phyloP scores from a whole-genome alignment of 2,329 filamentous ascomycete species.

The Colletotrichum cordylinicola region DNA sequence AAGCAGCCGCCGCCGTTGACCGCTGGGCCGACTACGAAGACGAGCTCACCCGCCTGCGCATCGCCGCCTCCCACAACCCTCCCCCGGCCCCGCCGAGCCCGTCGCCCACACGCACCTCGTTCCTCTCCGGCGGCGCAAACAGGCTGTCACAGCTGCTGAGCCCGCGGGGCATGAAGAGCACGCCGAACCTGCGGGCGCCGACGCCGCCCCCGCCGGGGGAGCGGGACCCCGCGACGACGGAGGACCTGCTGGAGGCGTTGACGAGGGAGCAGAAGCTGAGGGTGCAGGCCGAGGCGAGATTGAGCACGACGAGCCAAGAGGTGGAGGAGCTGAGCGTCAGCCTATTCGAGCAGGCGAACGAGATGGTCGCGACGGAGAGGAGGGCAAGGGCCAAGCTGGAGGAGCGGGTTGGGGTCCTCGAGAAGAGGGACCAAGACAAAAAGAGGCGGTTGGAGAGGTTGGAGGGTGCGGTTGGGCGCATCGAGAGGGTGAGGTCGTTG shows the following conservation, averaged over 20 bases:
- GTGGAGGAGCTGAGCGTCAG: constrained; percentile 79
- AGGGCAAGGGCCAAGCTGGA: constrained; percentile 74
- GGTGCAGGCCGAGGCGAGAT: constrained; percentile 70
- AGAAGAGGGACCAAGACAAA: constrained; percentile 75
- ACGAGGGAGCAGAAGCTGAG: constrained; percentile 71
- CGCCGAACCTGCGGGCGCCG: constrained; percentile 38
- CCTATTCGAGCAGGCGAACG: constrained; percentile 83
- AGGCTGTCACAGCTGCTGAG: constrained; percentile 53
- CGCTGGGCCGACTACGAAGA: constrained; percentile 83
- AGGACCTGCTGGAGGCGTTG: constrained; percentile 68
- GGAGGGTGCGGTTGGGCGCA: constrained; percentile 73
- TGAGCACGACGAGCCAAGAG: constrained; percentile 72
- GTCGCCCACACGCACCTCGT: constrained; percentile 45
- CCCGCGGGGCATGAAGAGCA: constrained; percentile 45
- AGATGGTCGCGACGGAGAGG: constrained; percentile 84
- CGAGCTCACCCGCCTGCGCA: constrained; percentile 68
- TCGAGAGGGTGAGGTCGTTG: constrained; percentile 72
- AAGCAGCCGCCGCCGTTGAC: constrained; percentile 68
- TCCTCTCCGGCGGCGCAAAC: constrained; percentile 49
- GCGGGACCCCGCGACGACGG: constrained; percentile 33
- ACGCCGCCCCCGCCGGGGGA: constrained; percentile 26
- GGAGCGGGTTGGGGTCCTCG: constrained; percentile 71
- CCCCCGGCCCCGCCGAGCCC: constrained; percentile 29
- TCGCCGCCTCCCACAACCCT: constrained; percentile 24
- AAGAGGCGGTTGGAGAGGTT: constrained; percentile 70